These are phyloP conservation scores for Biscutella laevigata DNA, from an alignment of 441 rosid genomes.

Conservation along the genomic window DNA sequence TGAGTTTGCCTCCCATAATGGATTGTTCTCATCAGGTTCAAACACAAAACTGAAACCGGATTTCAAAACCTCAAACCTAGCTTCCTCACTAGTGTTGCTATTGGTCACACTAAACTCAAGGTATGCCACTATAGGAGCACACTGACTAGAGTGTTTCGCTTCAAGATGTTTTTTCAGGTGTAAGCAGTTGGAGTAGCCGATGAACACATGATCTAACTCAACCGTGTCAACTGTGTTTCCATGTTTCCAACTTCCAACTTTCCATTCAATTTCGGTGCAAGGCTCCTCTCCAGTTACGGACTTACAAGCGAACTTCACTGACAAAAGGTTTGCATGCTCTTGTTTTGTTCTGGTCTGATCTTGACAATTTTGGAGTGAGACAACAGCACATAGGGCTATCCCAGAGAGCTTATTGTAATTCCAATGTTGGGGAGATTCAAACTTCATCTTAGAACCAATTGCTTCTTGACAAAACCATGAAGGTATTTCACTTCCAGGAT, in stretches of 20 bases:
- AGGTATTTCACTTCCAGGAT: constrained; percentile 5
- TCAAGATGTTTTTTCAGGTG: not conserved
- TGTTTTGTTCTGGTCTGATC: not conserved
- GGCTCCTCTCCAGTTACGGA: not conserved
- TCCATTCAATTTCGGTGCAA: not conserved
- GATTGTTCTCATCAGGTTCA: constrained; percentile 18
- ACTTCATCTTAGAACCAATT: not conserved
- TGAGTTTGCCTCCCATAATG: not conserved
- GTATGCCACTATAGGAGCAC: not conserved
- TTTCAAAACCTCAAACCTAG: constrained; percentile 6
- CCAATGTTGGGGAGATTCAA: not conserved
- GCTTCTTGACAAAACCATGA: not conserved
- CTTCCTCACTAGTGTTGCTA: not conserved
- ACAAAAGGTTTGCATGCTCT: not conserved
- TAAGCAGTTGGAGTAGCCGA: too few species aligned
- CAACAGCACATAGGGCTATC: not conserved
- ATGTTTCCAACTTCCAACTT: not conserved
- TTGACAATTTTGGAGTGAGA: not conserved
- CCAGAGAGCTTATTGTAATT: not conserved
- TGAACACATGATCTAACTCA: constrained; percentile 19
- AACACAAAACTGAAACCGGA: constrained; percentile 18
- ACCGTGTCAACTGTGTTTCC: not conserved
- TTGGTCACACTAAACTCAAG: constrained; percentile 9
- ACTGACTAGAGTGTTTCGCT: not conserved
- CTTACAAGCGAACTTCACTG: not conserved